Conservation (phyloP, 2,329 filamentous ascomycete genomes). For the Exophiala oligosperma region DNA sequence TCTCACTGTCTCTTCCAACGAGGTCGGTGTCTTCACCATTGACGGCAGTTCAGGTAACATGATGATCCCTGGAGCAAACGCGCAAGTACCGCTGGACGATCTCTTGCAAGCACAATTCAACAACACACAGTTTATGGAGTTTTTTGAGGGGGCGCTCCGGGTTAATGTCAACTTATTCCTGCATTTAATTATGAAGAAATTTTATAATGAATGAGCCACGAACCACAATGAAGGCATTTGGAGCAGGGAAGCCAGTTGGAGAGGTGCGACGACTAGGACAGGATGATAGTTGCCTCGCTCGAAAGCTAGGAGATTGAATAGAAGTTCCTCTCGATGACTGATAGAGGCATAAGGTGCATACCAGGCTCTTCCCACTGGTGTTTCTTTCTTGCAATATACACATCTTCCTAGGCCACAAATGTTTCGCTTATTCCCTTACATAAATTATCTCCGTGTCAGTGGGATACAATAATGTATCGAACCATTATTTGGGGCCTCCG, state of each 20-base stretch:
- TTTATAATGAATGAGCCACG: slow-evolving; percentile 62
- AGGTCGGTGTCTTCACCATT: slow-evolving; percentile 89
- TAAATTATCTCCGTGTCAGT: too few relatives aligned
- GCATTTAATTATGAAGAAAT: slow-evolving; percentile 98
- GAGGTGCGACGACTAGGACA: background rate
- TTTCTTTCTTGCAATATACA: too few relatives aligned
- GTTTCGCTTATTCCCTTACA: too few relatives aligned
- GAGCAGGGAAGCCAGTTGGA: slow-evolving; percentile 2
- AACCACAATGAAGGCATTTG: slow-evolving; percentile 6
- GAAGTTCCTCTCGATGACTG: too few relatives aligned
- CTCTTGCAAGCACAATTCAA: slow-evolving; percentile 96
- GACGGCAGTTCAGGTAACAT: slow-evolving; percentile 90
- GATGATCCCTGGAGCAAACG: slow-evolving; percentile 92
- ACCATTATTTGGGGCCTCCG: too few relatives aligned
- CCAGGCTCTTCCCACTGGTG: too few relatives aligned
- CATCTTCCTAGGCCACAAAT: too few relatives aligned
- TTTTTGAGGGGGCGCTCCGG: slow-evolving; percentile 82
- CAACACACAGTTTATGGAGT: slow-evolving; percentile 90
- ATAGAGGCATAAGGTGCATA: too few relatives aligned
- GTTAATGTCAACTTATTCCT: slow-evolving; percentile 96
- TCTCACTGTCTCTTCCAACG: slow-evolving; percentile 89
- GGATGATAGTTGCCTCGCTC: too few relatives aligned
- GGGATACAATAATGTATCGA: too few relatives aligned
- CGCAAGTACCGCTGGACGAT: slow-evolving; percentile 86
- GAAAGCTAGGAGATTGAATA: too few relatives aligned